Conservation (phyloP, 139 green algal genomes). For the Monoraphidium neglectum region DNA sequence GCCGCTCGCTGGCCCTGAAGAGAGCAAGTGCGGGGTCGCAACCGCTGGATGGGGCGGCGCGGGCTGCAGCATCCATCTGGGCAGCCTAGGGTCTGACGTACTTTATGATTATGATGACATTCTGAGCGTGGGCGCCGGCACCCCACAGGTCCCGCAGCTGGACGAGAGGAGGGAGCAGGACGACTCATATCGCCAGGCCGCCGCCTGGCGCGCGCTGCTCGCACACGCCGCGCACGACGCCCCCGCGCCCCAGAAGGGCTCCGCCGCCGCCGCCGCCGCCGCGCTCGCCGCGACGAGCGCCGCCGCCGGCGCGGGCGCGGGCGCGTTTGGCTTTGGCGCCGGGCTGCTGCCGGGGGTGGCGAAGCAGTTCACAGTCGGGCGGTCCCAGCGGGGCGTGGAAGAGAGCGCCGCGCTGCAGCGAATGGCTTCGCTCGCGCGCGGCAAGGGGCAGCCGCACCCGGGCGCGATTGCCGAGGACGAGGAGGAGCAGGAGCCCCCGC, state of each 20-base stretch:
- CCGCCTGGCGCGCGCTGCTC: slow-evolving; percentile 64
- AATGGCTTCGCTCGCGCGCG: slow-evolving; percentile 12
- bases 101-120: too few relatives aligned
- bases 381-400: slow-evolving; percentile 13
- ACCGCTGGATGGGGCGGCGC: too few relatives aligned
- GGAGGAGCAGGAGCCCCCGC: neutral
- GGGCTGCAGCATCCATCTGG: too few relatives aligned
- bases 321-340: too few relatives aligned
- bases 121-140: too few relatives aligned
- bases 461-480: neutral
- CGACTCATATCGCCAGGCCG: neutral
- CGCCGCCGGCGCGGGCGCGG: neutral
- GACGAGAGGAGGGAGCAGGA: slow-evolving; percentile 26
- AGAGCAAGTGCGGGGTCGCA: too few relatives aligned
- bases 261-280: slow-evolving; percentile 8
- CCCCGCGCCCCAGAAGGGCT: neutral
- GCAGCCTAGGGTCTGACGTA: too few relatives aligned
- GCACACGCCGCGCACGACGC: slow-evolving; percentile 36
- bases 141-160: too few relatives aligned
- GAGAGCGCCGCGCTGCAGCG: slow-evolving; percentile 15
- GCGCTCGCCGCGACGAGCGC: neutral
- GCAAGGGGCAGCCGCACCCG: too few relatives aligned
- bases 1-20: too few relatives aligned
- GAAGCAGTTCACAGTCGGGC: slow-evolving; percentile 29
- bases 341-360: neutral